Evolutionary conservation across 2,329 filamentous ascomycete genomes (phyloP).

Genomic region (Tolypocladium inflatum): DNA sequence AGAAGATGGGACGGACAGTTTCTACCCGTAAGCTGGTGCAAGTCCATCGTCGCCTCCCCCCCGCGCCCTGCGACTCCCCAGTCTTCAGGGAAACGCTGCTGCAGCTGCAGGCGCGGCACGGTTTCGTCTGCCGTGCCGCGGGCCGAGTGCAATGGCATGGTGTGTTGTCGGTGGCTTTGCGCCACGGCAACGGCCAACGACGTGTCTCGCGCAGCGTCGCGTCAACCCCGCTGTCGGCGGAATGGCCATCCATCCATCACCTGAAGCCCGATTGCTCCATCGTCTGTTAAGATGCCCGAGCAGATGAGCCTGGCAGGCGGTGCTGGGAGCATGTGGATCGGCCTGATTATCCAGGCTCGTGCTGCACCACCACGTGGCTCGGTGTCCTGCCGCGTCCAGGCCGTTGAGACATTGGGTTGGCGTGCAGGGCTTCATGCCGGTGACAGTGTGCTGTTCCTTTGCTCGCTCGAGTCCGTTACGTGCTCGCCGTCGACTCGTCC

Average conservation of each 20-base stretch:
- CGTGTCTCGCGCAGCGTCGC: background rate
- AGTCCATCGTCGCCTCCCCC: background rate
- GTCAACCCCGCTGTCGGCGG: background rate
- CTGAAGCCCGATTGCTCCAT: background rate
- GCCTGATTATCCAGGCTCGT: background rate
- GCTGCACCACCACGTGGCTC: background rate
- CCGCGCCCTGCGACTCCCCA: background rate
- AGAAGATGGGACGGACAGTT: background rate
- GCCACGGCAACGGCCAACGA: background rate
- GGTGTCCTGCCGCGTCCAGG: background rate
- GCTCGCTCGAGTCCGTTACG: background rate
- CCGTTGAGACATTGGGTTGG: background rate
- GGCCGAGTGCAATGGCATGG: background rate
- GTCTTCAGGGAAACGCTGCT: background rate
- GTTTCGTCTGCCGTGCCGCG: background rate
- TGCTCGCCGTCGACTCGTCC: slow-evolving; percentile 12
- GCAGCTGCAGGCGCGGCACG: background rate
- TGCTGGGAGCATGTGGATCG: background rate
- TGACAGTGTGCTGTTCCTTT: background rate
- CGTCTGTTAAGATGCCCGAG: background rate
- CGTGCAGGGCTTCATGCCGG: background rate
- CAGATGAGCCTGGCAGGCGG: background rate
- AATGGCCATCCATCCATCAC: background rate
- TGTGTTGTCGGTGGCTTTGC: background rate
- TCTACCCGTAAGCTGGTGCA: background rate